phyloP scores from a whole-genome alignment of 163 green algal species.

The Trebouxia gelatinosa region DNA sequence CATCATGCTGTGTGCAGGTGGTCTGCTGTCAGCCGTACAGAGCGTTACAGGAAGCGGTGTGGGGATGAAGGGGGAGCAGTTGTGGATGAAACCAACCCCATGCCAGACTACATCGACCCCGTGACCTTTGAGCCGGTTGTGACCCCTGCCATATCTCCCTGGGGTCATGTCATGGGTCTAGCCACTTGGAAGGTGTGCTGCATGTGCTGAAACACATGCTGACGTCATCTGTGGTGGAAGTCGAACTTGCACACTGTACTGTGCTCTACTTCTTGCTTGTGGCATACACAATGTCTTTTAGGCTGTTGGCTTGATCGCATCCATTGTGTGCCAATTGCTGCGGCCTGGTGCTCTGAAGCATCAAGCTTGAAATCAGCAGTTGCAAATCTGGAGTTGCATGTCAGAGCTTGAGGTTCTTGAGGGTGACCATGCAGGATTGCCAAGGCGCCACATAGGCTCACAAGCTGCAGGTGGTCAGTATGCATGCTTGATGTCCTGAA shows the following conservation, averaged over 20 bases:
- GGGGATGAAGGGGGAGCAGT: constrained; percentile 6
- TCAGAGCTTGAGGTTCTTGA: too few relatives aligned
- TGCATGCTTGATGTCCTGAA: too few relatives aligned
- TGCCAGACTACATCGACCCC: constrained; percentile 77
- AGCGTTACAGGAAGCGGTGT: constrained; percentile 76
- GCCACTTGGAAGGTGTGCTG: constrained; percentile 72
- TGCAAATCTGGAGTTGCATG: too few relatives aligned
- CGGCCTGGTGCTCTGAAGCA: neutral
- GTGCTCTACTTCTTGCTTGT: too few relatives aligned
- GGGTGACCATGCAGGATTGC: too few relatives aligned
- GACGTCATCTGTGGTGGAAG: too few relatives aligned
- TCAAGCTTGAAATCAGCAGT: too few relatives aligned
- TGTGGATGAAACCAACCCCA: constrained; percentile 64
- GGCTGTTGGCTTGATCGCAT: neutral
- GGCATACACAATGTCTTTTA: neutral
- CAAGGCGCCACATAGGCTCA: too few relatives aligned
- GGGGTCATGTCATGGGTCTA: constrained; percentile 77
- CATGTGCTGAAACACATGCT: too few relatives aligned
- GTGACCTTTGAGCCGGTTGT: constrained; percentile 85
- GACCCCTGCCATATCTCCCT: constrained; percentile 79
- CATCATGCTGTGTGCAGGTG: constrained; percentile 66
- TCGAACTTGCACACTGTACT: too few relatives aligned
- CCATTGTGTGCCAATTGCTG: too few relatives aligned
- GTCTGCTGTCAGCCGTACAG: constrained; percentile 65
- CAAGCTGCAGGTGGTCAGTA: too few relatives aligned